phyloP scores from a whole-genome alignment of 768 basidiomycete genomes.

The Xanthoconium stramineum region DNA sequence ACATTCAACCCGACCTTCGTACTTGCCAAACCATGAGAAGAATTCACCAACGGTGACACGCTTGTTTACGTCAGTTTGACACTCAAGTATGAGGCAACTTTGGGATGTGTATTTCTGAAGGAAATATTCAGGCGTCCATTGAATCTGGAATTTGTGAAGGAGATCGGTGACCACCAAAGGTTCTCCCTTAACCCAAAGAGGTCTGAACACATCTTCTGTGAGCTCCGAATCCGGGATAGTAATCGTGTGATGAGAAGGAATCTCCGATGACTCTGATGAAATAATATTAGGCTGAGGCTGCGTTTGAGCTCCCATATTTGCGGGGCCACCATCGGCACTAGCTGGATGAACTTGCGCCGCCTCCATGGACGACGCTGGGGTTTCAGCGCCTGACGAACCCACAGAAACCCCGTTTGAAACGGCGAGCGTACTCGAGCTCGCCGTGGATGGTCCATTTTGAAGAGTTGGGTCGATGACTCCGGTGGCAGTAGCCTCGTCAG shows the following conservation, averaged over 20 bases:
- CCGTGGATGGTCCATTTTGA: slow-evolving; percentile 14
- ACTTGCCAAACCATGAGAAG: slow-evolving; percentile 73
- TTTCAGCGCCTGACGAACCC: slow-evolving; percentile 5
- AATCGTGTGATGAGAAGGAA: slow-evolving; percentile 46
- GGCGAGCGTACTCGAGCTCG: neutral
- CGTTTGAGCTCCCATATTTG: neutral
- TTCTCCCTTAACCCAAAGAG: slow-evolving; percentile 69
- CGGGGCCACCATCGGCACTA: slow-evolving; percentile 6
- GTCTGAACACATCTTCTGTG: slow-evolving; percentile 57
- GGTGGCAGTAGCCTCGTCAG: slow-evolving; percentile 20
- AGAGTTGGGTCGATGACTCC: slow-evolving; percentile 31
- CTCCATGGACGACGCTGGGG: slow-evolving; percentile 7
- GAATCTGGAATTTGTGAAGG: slow-evolving; percentile 54
- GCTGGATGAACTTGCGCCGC: neutral
- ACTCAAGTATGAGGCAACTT: slow-evolving; percentile 73
- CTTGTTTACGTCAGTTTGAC: slow-evolving; percentile 66
- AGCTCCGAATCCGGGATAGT: slow-evolving; percentile 48
- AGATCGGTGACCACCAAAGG: slow-evolving; percentile 77
- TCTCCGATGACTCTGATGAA: slow-evolving; percentile 24
- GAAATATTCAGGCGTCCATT: slow-evolving; percentile 87
- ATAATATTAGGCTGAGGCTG: slow-evolving; percentile 7
- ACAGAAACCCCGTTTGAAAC: slow-evolving; percentile 12
- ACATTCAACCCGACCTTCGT: slow-evolving; percentile 51
- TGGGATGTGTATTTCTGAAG: slow-evolving; percentile 61
- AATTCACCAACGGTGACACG: slow-evolving; percentile 71